phyloP scores from a whole-genome alignment of 2,329 filamentous ascomycete species.

The Nannizziopsis arthrosporioides region DNA sequence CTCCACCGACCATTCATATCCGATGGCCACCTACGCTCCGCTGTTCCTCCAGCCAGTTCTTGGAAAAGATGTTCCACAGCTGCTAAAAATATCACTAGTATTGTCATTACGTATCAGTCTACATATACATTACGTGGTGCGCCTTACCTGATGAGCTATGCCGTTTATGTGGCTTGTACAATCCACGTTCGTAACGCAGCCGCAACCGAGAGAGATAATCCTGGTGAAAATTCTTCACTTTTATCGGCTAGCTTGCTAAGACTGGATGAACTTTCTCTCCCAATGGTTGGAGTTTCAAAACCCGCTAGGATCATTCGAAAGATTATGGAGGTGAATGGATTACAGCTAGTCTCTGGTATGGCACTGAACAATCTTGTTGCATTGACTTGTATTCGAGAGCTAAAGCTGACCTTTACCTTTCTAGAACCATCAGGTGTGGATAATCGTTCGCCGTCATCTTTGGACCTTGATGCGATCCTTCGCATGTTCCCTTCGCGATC shows the following conservation, averaged over 20 bases:
- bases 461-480: constrained; percentile 16
- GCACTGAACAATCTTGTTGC: not conserved
- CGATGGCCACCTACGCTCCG: constrained; percentile 22
- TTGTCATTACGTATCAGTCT: constrained; percentile 27
- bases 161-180: constrained; percentile 34
- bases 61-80: constrained; percentile 27
- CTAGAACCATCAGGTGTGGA: constrained; percentile 11
- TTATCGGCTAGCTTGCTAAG: constrained; percentile 23
- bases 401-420: not conserved
- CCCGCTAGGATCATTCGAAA: constrained; percentile 16
- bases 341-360: constrained; percentile 14
- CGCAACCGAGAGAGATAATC: constrained; percentile 16
- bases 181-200: constrained; percentile 33
- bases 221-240: constrained; percentile 19
- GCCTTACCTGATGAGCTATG: constrained; percentile 35
- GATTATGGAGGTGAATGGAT: constrained; percentile 15
- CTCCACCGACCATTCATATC: constrained; percentile 37
- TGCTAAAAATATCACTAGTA: constrained; percentile 29
- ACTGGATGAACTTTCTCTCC: constrained; percentile 24
- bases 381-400: not conserved
- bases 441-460: constrained; percentile 13
- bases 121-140: constrained; percentile 33
- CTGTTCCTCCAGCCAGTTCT: constrained; percentile 18
- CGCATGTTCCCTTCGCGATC: constrained; percentile 16
- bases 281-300: constrained; percentile 15